Conservation (phyloP, 345 rosid genomes). For the Gossypium anomalum region DNA sequence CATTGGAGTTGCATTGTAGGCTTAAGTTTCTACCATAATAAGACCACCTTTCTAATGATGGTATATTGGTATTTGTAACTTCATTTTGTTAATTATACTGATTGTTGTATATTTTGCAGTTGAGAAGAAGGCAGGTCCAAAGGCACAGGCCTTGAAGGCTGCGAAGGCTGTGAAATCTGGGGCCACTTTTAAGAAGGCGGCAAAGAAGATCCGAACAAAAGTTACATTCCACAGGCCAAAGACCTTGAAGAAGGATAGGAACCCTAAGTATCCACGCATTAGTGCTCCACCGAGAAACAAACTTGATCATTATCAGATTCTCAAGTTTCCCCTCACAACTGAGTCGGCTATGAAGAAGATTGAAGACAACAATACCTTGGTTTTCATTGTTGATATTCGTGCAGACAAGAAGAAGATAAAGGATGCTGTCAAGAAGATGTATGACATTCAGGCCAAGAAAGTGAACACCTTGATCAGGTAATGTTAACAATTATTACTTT, state of each 20-base stretch:
- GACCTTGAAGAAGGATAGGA: constrained; percentile 77
- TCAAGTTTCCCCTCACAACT: constrained; percentile 87
- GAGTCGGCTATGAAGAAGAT: constrained; percentile 95
- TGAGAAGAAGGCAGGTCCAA: constrained; percentile 71
- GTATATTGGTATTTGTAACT: not conserved
- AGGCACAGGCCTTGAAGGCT: constrained; percentile 85
- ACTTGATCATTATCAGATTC: constrained; percentile 85
- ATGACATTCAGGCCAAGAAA: constrained; percentile 87
- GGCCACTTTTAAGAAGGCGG: constrained; percentile 65
- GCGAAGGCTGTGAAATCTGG: constrained; percentile 88
- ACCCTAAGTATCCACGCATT: constrained; percentile 68
- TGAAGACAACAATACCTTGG: constrained; percentile 91
- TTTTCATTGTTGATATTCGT: constrained; percentile 89
- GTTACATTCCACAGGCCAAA: constrained; percentile 94
- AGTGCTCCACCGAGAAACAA: constrained; percentile 87
- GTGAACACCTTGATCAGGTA: constrained; percentile 93
- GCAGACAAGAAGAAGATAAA: constrained; percentile 93
- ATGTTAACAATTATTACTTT: not conserved
- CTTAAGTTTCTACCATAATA: not conserved
- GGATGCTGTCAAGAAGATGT: constrained; percentile 92
- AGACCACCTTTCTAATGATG: not conserved
- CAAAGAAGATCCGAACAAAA: constrained; percentile 70
- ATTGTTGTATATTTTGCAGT: constrained; percentile 22
- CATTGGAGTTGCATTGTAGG: not conserved
- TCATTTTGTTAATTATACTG: not conserved